Conservation (phyloP, 176 grass and related monocot genomes). For the Oryza rufipogon region DNA sequence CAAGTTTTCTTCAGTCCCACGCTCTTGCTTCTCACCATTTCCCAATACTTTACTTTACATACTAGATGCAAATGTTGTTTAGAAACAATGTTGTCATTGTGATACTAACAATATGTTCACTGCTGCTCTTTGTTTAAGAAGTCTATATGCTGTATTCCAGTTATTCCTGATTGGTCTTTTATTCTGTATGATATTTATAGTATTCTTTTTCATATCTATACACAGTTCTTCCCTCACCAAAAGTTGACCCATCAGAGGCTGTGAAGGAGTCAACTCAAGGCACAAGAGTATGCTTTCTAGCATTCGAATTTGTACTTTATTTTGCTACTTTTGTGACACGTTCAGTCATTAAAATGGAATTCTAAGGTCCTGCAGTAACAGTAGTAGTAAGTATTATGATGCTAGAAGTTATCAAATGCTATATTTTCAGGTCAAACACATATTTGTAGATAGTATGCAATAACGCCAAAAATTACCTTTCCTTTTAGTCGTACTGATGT, state of each 20-base stretch:
- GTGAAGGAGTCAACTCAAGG: slow-evolving; percentile 1
- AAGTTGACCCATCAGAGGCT: slow-evolving; percentile 31
- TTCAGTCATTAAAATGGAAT: slow-evolving; percentile 12
- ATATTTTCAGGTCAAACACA: slow-evolving; percentile 18
- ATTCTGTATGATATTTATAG: slow-evolving; percentile 19
- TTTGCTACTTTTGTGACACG: slow-evolving; percentile 10
- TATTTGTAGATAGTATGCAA: not conserved
- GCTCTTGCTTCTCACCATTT: slow-evolving; percentile 1
- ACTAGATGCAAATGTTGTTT: not conserved
- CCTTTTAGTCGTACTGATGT: slow-evolving; percentile 3
- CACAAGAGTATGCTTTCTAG: slow-evolving; percentile 45
- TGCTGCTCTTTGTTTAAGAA: slow-evolving; percentile 7
- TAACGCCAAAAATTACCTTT: not conserved
- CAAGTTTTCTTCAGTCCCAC: not conserved
- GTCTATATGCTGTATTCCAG: slow-evolving; percentile 18
- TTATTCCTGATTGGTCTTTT: slow-evolving; percentile 2
- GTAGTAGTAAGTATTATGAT: not conserved
- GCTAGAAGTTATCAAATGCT: not conserved
- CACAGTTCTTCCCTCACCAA: slow-evolving; percentile 53
- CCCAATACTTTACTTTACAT: slow-evolving; percentile 5
- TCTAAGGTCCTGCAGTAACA: not conserved
- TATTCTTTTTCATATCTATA: slow-evolving; percentile 27
- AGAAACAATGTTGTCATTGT: not conserved
- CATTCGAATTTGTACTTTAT: slow-evolving; percentile 33
- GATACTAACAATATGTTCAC: not conserved